Evolutionary conservation across 2,329 filamentous ascomycete species (phyloP).

Genomic region (Fusarium mexicanum): DNA sequence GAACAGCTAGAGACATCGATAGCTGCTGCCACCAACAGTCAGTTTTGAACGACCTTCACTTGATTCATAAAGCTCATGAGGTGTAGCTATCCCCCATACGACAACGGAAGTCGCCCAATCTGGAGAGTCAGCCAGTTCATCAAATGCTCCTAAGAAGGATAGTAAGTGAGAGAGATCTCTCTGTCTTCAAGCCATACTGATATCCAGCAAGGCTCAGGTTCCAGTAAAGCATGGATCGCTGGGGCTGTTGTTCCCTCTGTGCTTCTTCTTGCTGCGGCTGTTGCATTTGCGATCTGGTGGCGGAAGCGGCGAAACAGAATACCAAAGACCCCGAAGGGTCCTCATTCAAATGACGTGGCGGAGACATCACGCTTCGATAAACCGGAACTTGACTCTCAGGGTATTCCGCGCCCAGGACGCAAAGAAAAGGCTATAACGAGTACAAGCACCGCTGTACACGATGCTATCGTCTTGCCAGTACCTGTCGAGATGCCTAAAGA

Average conservation of each 20-base stretch:
- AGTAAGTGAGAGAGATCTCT: fast-evolving
- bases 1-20: too few species aligned
- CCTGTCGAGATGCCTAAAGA: not conserved
- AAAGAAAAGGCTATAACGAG: not conserved
- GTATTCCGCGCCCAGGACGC: too few species aligned
- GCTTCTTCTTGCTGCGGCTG: not conserved
- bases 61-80: not conserved
- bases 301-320: not conserved
- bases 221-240: not conserved
- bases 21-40: too few species aligned
- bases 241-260: not conserved
- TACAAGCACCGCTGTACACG: too few species aligned
- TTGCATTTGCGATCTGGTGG: not conserved
- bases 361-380: not conserved
- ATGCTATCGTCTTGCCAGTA: fast-evolving
- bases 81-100: not conserved
- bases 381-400: not conserved
- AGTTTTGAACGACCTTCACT: not conserved
- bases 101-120: not conserved
- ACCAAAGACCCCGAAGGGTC: too few species aligned
- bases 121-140: fast-evolving
- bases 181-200: not conserved
- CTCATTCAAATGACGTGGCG: fast-evolving
- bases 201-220: not conserved
- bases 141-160: too few species aligned